phyloP scores from a whole-genome alignment of 108 stramenopile genomes.

The Cyclotella cryptica region DNA sequence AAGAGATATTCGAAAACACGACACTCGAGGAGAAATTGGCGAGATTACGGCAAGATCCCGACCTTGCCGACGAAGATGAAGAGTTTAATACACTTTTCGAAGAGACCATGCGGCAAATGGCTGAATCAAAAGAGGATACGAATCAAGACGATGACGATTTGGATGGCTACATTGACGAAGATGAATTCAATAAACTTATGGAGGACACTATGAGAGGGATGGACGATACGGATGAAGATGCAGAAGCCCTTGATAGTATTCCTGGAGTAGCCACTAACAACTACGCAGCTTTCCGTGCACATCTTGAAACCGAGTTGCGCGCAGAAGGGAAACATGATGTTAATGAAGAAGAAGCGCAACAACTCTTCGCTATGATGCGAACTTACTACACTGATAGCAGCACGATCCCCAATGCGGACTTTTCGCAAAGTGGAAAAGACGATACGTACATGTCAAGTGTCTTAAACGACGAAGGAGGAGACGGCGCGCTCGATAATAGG shows the following conservation, averaged over 20 bases:
- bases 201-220: constrained; percentile 60
- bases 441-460: constrained; percentile 1
- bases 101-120: constrained; percentile 4
- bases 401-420: constrained; percentile 14
- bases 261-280: constrained; percentile 46
- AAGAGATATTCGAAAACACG: constrained; percentile 5
- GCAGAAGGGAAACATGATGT: constrained; percentile 47
- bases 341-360: constrained; percentile 62
- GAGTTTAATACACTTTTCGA: constrained; percentile 14
- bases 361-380: constrained; percentile 67
- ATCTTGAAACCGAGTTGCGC: constrained; percentile 38
- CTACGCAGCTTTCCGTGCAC: constrained; percentile 40
- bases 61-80: constrained; percentile 2
- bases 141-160: constrained; percentile 42
- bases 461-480: not conserved
- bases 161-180: constrained; percentile 57
- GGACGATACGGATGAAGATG: constrained; percentile 42
- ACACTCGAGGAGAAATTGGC: constrained; percentile 10
- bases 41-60: not conserved
- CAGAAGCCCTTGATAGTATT: constrained; percentile 42
- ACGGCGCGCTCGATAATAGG: not conserved
- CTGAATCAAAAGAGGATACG: constrained; percentile 13
- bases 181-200: constrained; percentile 61
- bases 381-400: constrained; percentile 40
- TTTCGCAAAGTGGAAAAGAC: constrained; percentile 9